Evolutionary conservation across 495 filamentous ascomycete species (phyloP).

Genomic region (Aspergillus sclerotiicarbonarius): DNA sequence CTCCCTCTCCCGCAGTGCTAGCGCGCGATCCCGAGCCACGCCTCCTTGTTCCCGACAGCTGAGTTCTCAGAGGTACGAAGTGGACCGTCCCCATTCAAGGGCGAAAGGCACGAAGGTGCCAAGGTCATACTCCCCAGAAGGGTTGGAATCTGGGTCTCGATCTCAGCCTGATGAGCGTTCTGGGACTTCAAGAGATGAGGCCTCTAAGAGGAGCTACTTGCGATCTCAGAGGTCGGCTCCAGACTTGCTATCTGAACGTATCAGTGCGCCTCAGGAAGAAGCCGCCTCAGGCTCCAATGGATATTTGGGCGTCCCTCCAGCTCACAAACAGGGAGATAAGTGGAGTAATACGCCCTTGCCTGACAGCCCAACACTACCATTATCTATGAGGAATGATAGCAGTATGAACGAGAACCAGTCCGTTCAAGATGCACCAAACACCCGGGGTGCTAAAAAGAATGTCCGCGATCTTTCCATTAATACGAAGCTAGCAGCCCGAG

Average conservation of each 20-base stretch:
- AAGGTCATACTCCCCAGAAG: slow-evolving; percentile 12
- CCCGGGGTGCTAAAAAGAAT: slow-evolving; percentile 33
- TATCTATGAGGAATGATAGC: slow-evolving; percentile 13
- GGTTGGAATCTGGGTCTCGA: slow-evolving; percentile 1
- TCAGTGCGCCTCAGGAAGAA: slow-evolving; percentile 13
- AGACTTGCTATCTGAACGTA: slow-evolving; percentile 25
- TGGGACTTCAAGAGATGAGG: slow-evolving; percentile 6
- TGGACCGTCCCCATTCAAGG: slow-evolving; percentile 7
- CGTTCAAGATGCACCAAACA: slow-evolving; percentile 1
- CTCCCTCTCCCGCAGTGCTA: slow-evolving; percentile 25
- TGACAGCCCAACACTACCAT: slow-evolving; percentile 42
- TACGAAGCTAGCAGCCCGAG: slow-evolving; percentile 35
- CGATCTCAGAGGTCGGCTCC: slow-evolving; percentile 36
- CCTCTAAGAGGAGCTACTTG: slow-evolving; percentile 9
- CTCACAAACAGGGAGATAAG: slow-evolving; percentile 34
- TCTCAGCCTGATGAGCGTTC: slow-evolving; percentile 9
- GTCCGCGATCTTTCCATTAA: slow-evolving; percentile 46
- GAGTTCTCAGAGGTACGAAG: not conserved
- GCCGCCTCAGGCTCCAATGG: slow-evolving; percentile 16
- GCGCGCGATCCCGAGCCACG: slow-evolving; percentile 19
- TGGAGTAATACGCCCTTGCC: slow-evolving; percentile 42
- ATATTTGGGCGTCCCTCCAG: slow-evolving; percentile 37
- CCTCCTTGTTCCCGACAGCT: slow-evolving; percentile 21
- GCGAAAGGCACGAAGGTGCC: slow-evolving; percentile 7
- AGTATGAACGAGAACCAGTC: slow-evolving; percentile 10